Evolutionary conservation across 768 basidiomycete genomes (phyloP).

Genomic region (Phylloporus arenicola): DNA sequence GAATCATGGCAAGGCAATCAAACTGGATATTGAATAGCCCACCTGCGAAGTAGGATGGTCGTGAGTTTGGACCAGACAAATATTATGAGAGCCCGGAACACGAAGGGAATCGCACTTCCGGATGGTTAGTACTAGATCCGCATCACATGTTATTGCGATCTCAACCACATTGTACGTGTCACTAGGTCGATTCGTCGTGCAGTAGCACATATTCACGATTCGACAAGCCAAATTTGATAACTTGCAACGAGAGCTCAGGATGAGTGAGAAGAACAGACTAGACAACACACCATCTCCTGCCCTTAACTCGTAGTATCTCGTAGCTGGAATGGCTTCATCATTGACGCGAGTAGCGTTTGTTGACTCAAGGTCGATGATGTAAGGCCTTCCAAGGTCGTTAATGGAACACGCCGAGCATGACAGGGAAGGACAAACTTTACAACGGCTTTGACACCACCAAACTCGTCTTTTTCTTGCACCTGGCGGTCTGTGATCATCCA

Average conservation of each 20-base stretch:
- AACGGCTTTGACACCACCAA: constrained; percentile 66
- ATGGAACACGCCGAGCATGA: constrained; percentile 1
- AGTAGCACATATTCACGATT: constrained; percentile 80
- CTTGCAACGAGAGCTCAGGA: constrained; percentile 34
- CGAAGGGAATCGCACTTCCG: neutral
- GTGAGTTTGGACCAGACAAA: neutral
- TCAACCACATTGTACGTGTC: neutral
- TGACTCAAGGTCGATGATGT: constrained; percentile 97
- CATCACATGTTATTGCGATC: neutral
- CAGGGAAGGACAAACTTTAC: constrained; percentile 63
- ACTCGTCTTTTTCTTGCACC: constrained; percentile 83
- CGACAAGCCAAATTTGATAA: constrained; percentile 82
- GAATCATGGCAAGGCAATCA: neutral
- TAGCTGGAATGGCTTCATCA: constrained; percentile 74
- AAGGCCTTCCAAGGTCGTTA: constrained; percentile 56
- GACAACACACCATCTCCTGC: constrained; percentile 64
- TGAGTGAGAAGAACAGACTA: neutral
- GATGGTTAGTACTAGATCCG: neutral
- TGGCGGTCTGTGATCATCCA: constrained; percentile 56
- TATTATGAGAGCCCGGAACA: neutral
- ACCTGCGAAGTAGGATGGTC: neutral
- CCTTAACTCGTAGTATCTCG: constrained; percentile 82
- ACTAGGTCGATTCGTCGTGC: constrained; percentile 63
- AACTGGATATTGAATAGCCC: neutral
- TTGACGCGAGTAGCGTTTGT: constrained; percentile 95